A percentile compares a stretch with the other conserved stretches of the same genome.
phyloP scores from a whole-genome alignment of 2,329 filamentous ascomycete species.

The Botrytis hyacinthi region DNA sequence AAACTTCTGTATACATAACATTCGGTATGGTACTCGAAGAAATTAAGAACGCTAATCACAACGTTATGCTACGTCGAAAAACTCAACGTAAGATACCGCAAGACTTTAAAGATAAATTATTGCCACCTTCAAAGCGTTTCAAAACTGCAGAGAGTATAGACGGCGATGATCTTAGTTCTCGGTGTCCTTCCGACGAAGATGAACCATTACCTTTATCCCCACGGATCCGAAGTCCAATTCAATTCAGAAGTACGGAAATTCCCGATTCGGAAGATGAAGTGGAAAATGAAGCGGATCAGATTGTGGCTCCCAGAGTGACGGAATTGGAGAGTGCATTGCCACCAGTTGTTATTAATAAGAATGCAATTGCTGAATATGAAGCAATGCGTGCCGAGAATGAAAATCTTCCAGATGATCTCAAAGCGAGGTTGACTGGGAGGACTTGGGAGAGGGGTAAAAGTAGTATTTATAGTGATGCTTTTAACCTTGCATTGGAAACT shows the following conservation, averaged over 20 bases:
- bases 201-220: slow-evolving; percentile 30
- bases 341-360: slow-evolving; percentile 61
- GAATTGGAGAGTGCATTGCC: slow-evolving; percentile 72
- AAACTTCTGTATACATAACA: background rate
- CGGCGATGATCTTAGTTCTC: slow-evolving; percentile 16
- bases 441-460: slow-evolving; percentile 74
- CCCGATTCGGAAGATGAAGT: slow-evolving; percentile 41
- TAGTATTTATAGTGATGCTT: slow-evolving; percentile 96
- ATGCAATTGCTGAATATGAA: slow-evolving; percentile 80
- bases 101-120: slow-evolving; percentile 28
- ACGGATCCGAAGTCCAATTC: slow-evolving; percentile 30
- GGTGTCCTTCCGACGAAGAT: slow-evolving; percentile 22
- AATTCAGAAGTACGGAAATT: slow-evolving; percentile 36
- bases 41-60: slow-evolving; percentile 23
- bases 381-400: slow-evolving; percentile 46
- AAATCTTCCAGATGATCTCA: slow-evolving; percentile 42
- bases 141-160: slow-evolving; percentile 34
- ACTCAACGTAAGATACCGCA: slow-evolving; percentile 32
- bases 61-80: slow-evolving; percentile 32
- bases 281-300: slow-evolving; percentile 34
- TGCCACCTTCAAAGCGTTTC: slow-evolving; percentile 34
- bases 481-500: slow-evolving; percentile 86
- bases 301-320: slow-evolving; percentile 48
- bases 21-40: slow-evolving; percentile 27
- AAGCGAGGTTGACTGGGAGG: slow-evolving; percentile 53